Base-by-base conservation (phyloP, 192 early-diverging fungal species). In the Paraglomus occultum region DNA sequence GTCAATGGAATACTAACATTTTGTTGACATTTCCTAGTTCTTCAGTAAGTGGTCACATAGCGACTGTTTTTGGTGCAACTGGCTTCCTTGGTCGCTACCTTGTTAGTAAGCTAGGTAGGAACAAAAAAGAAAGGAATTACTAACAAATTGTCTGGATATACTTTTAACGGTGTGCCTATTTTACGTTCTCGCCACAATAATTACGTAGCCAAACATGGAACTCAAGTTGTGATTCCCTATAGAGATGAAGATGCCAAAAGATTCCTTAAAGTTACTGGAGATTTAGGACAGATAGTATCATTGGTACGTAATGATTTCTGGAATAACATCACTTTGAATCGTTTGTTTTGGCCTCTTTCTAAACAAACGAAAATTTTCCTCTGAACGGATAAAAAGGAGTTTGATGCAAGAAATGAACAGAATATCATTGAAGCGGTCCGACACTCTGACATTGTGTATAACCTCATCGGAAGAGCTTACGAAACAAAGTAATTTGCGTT, bases 81-180 rank as follows among this genome's bases (percentile, higher is more conserved):
- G 96, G 96, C 38, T 97, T 99, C 80, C 82, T 97, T 12, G 96
- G 95, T 52, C 90, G 95, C 57, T 96, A 97, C 74, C 74, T 99
- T 47, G 92, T 97, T 46, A 91, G 90, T 73, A 93, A 92, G 72
- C 85, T 99, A 47, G 94, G 92, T 87, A 84, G 42, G 76, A 51
- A 50, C 61, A 14, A 8, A 76, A 40, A 40, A n/a, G n/a, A n/a
- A n/a, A n/a, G n/a, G n/a, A n/a, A n/a, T 50, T 45, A 40, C 17
- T 14, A 6, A 50, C 4, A 17, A 23, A 40, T 18, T 22, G 12
- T 23, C 6, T 1, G 17, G 10, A 51, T 42, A 46, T 1, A 53
- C 11, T 7, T 6, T 55, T 71, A 62, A 71, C 60, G 10, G 11
- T 12, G 43, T n/a, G 51, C 18, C 49, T 50, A 31, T 31, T 12